These are phyloP conservation scores for Alternaria solani DNA, from an alignment of 2,329 filamentous ascomycete species.

Conservation along the genomic window DNA sequence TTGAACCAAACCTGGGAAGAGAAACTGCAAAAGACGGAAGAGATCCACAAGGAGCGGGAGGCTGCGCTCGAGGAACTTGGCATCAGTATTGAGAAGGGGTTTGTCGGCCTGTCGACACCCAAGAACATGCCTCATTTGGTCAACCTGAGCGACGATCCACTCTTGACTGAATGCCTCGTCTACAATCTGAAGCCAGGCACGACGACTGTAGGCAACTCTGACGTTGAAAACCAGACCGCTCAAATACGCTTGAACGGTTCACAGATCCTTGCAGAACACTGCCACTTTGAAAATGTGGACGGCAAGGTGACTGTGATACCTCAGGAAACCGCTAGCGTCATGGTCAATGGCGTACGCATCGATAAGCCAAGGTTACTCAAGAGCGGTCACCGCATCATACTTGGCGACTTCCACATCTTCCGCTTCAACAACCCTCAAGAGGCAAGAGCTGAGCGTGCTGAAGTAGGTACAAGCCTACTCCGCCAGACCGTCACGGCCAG, in stretches of 20 bases:
- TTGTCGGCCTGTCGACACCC: conserved; percentile 91
- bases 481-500: conserved; percentile 78
- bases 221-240: conserved; percentile 76
- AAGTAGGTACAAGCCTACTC: conserved; percentile 77
- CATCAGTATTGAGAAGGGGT: conserved; percentile 98
- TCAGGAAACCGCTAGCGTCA: conserved; percentile 90
- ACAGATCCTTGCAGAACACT: conserved; percentile 91
- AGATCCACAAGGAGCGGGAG: conserved; percentile 97
- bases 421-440: conserved; percentile 98
- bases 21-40: conserved; percentile 91
- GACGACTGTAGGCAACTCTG: conserved; percentile 93
- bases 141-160: conserved; percentile 82
- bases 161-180: conserved; percentile 93
- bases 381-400: conserved; percentile 92
- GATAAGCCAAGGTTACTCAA: conserved; percentile 84
- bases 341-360: conserved; percentile 95
- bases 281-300: conserved; percentile 90
- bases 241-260: conserved; percentile 95
- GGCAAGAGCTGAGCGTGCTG: conserved; percentile 88
- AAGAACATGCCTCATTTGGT: conserved; percentile 99
- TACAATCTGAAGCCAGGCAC: conserved; percentile 97
- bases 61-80: conserved; percentile 93
- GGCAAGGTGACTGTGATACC: conserved; percentile 92
- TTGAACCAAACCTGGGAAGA: conserved; percentile 99
- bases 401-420: conserved; percentile 99